phyloP scores from a whole-genome alignment of 805 yeast species.

The Cephaloascus fragrans region DNA sequence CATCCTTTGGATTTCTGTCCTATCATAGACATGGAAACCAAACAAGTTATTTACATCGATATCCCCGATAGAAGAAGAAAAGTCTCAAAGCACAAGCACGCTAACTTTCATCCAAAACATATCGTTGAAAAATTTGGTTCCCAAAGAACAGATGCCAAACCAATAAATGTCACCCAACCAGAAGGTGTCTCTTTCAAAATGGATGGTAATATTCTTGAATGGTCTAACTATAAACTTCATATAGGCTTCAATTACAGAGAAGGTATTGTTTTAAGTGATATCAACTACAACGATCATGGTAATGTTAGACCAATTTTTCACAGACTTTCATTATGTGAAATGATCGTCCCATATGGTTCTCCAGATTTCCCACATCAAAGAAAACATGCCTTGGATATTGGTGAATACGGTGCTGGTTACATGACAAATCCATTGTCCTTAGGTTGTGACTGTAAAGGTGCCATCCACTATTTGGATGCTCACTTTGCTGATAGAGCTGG shows the following conservation, averaged over 20 bases:
- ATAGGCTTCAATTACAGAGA: slow-evolving; percentile 82
- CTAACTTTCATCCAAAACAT: slow-evolving; percentile 62
- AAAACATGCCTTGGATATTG: slow-evolving; percentile 80
- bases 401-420: slow-evolving; percentile 84
- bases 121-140: slow-evolving; percentile 53
- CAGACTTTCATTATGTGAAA: slow-evolving; percentile 67
- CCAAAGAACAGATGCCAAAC: slow-evolving; percentile 53
- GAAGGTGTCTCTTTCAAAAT: slow-evolving; percentile 73
- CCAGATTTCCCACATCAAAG: slow-evolving; percentile 78
- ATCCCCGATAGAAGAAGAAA: slow-evolving; percentile 69
- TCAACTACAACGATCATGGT: slow-evolving; percentile 69
- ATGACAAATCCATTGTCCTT: slow-evolving; percentile 71
- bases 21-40: slow-evolving; percentile 63
- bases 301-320: slow-evolving; percentile 66
- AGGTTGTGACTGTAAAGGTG: slow-evolving; percentile 85
- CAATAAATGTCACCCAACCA: slow-evolving; percentile 68
- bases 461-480: slow-evolving; percentile 76
- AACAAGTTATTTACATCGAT: slow-evolving; percentile 64
- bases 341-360: slow-evolving; percentile 79
- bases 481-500: slow-evolving; percentile 61
- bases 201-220: slow-evolving; percentile 58
- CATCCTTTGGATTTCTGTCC: slow-evolving; percentile 80
- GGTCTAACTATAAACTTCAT: slow-evolving; percentile 75
- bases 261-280: slow-evolving; percentile 71
- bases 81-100: slow-evolving; percentile 55